Evolutionary conservation across 1,284 basidiomycete species (phyloP).

Genomic region (Volvariella volvacea): DNA sequence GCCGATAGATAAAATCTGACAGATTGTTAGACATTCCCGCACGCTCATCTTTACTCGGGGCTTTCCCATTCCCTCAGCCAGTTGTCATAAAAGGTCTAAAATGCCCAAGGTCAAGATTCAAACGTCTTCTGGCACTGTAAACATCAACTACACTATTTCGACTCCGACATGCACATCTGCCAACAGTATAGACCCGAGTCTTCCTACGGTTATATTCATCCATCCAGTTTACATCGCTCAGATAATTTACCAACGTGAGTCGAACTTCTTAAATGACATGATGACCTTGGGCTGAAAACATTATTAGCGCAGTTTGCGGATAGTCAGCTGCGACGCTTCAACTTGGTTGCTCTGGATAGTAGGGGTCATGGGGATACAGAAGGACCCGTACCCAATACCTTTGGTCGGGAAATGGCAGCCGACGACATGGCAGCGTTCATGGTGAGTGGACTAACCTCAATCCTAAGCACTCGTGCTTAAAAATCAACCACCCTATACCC

Average conservation of each 20-base stretch:
- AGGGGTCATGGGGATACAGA: slow-evolving; percentile 25
- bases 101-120: slow-evolving; percentile 28
- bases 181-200: slow-evolving; percentile 19
- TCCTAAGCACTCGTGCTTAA: too few species aligned
- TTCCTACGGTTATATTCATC: slow-evolving; percentile 31
- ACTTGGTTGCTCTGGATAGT: slow-evolving; percentile 27
- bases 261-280: not conserved
- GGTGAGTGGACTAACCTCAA: slow-evolving; percentile 16
- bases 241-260: slow-evolving; percentile 28
- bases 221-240: slow-evolving; percentile 26
- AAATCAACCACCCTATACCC: not conserved
- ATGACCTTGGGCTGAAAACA: not conserved
- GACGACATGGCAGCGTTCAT: slow-evolving; percentile 24
- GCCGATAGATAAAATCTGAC: too few species aligned
- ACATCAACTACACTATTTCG: slow-evolving; percentile 28
- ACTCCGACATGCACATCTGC: slow-evolving; percentile 25
- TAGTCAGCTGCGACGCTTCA: slow-evolving; percentile 25
- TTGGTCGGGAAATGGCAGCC: slow-evolving; percentile 23
- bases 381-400: slow-evolving; percentile 18
- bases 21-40: too few species aligned
- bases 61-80: not conserved
- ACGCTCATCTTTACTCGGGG: too few species aligned
- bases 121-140: slow-evolving; percentile 21
- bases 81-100: not conserved
- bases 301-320: slow-evolving; percentile 27